Evolutionary conservation across 306 rosid genomes (phyloP).

Genomic region (Datisca glomerata): DNA sequence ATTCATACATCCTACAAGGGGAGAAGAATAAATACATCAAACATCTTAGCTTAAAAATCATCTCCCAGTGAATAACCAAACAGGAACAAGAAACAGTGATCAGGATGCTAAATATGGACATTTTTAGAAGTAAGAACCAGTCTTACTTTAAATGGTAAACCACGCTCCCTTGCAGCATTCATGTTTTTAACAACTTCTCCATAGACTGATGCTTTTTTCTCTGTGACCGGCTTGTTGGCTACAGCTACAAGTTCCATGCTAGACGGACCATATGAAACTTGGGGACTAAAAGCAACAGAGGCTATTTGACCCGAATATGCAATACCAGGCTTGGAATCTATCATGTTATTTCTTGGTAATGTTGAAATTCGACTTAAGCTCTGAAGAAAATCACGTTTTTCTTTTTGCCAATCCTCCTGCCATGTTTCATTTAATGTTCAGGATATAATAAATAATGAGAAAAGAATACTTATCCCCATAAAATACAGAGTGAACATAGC

Average conservation of each 20-base stretch:
- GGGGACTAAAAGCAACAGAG: conserved; percentile 42
- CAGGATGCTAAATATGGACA: neutral
- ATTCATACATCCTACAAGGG: too few species aligned
- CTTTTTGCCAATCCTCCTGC: conserved; percentile 99
- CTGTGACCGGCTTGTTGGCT: conserved; percentile 53
- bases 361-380: conserved; percentile 83
- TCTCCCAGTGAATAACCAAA: too few species aligned
- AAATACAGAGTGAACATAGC: too few species aligned
- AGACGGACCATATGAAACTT: conserved; percentile 34
- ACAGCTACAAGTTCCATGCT: conserved; percentile 44
- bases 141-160: conserved; percentile 70
- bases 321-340: conserved; percentile 30
- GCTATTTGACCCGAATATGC: conserved; percentile 43
- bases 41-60: too few species aligned
- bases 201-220: conserved; percentile 70
- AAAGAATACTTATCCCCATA: too few species aligned
- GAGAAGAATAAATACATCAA: too few species aligned
- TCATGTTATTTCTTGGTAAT: conserved; percentile 72
- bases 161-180: conserved; percentile 77
- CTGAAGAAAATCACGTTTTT: conserved; percentile 91
- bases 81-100: too few species aligned
- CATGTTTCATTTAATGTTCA: conserved; percentile 17
- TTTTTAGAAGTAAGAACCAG: neutral
- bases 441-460: conserved; percentile 9
- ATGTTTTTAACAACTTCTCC: conserved; percentile 74